These are phyloP conservation scores for Fraxinus baroniana DNA, from an alignment of 305 asterid genomes.

Conservation along the genomic window DNA sequence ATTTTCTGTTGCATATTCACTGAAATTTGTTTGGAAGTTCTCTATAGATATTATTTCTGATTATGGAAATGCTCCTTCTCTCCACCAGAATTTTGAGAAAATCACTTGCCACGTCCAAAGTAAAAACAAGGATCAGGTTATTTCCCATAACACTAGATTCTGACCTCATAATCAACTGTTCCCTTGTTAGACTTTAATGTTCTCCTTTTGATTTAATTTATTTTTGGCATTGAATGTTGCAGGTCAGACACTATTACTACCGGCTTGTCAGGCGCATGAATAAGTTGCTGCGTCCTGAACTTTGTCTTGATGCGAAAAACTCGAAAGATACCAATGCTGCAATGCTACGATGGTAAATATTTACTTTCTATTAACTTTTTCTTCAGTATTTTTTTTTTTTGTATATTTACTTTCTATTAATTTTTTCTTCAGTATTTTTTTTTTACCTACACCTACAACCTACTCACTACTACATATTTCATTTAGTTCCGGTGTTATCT, in stretches of 20 bases:
- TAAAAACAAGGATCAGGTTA: constrained; percentile 97
- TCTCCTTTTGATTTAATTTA: constrained; percentile 17
- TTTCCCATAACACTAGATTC: constrained; percentile 14
- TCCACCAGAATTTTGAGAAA: constrained; percentile 83
- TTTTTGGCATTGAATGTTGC: constrained; percentile 27
- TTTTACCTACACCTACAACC: not conserved
- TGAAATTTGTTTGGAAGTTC: constrained; percentile 9
- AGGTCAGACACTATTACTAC: constrained; percentile 97
- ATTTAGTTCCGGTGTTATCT: not conserved
- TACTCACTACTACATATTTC: not conserved
- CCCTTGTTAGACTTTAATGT: constrained; percentile 13
- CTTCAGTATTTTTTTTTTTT: not conserved
- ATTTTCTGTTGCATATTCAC: constrained; percentile 23
- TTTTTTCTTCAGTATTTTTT: not conserved
- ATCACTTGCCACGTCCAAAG: constrained; percentile 93
- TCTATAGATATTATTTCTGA: constrained; percentile 29
- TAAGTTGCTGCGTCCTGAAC: constrained; percentile 93
- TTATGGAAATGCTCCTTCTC: constrained; percentile 15
- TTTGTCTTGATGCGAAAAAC: constrained; percentile 91
- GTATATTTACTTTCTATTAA: constrained; percentile 13
- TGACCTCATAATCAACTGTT: constrained; percentile 1
- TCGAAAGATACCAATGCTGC: constrained; percentile 96
- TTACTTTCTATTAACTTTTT: constrained; percentile 12
- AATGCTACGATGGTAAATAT: constrained; percentile 89
- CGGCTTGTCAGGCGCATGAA: constrained; percentile 98